Conservation (phyloP, 768 basidiomycete genomes). For the Mycena albidolilacea region DNA sequence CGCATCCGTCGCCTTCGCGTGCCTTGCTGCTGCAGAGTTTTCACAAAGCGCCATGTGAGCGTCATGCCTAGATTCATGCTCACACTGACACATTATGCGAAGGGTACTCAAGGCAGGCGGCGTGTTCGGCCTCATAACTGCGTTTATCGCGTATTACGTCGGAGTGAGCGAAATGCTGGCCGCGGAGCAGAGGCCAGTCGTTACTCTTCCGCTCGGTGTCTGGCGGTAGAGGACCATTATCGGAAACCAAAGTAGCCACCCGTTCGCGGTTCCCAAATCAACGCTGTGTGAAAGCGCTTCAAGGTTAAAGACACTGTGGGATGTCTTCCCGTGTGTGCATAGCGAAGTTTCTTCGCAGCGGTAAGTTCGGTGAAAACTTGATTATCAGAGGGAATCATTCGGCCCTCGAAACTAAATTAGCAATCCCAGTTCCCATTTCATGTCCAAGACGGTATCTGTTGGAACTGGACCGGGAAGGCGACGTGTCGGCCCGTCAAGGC, state of each 20-base stretch:
- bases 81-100: background rate
- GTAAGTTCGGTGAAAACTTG: too few species aligned
- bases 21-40: slow-evolving; percentile 60
- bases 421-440: too few species aligned
- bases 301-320: background rate
- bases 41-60: slow-evolving; percentile 47
- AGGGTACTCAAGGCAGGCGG: slow-evolving; percentile 62
- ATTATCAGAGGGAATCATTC: too few species aligned
- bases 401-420: too few species aligned
- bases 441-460: too few species aligned
- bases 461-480: too few species aligned
- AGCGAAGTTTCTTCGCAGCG: too few species aligned
- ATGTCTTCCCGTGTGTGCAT: background rate
- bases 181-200: slow-evolving; percentile 55
- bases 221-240: slow-evolving; percentile 1
- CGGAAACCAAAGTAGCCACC: background rate
- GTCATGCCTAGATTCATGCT: background rate
- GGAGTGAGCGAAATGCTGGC: slow-evolving; percentile 61
- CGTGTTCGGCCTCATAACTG: slow-evolving; percentile 60
- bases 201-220: slow-evolving; percentile 50
- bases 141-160: slow-evolving; percentile 64
- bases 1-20: slow-evolving; percentile 58
- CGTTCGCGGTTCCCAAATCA: background rate
- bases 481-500: too few species aligned
- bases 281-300: background rate